Evolutionary conservation across 768 basidiomycete species (phyloP).

Genomic region (Kwoniella sp.): DNA sequence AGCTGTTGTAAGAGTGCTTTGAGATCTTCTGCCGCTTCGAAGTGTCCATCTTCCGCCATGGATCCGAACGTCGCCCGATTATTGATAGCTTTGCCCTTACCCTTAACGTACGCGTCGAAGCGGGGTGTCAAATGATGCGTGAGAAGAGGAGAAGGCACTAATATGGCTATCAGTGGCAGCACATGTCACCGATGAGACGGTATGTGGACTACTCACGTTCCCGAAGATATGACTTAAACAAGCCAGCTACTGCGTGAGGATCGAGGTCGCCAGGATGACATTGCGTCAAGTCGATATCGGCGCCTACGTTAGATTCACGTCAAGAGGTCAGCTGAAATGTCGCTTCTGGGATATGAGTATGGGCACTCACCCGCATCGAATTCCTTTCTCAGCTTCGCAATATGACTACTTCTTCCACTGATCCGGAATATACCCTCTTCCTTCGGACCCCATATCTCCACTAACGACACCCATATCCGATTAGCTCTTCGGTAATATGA

Average conservation of each 20-base stretch:
- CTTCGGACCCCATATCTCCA: conserved; percentile 53
- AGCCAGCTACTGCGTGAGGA: conserved; percentile 87
- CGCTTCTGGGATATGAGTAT: conserved; percentile 7
- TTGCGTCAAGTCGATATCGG: conserved; percentile 79
- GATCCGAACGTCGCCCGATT: conserved; percentile 48
- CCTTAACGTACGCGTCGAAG: conserved; percentile 73
- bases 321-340: not conserved
- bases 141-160: conserved; percentile 85
- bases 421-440: conserved; percentile 64
- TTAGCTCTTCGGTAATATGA: too few relatives aligned
- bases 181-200: not conserved
- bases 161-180: not conserved
- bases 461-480: conserved; percentile 18
- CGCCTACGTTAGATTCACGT: conserved; percentile 61
- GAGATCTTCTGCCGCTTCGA: conserved; percentile 60
- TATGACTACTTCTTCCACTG: conserved; percentile 79
- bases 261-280: conserved; percentile 84
- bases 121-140: conserved; percentile 70
- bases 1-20: conserved; percentile 68
- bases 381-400: conserved; percentile 71
- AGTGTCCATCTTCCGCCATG: conserved; percentile 5
- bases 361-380: conserved; percentile 71
- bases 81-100: conserved; percentile 60
- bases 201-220: conserved; percentile 68
- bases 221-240: conserved; percentile 89